phyloP scores from a whole-genome alignment of 2,329 filamentous ascomycete species.

The Aspergillus sp. region DNA sequence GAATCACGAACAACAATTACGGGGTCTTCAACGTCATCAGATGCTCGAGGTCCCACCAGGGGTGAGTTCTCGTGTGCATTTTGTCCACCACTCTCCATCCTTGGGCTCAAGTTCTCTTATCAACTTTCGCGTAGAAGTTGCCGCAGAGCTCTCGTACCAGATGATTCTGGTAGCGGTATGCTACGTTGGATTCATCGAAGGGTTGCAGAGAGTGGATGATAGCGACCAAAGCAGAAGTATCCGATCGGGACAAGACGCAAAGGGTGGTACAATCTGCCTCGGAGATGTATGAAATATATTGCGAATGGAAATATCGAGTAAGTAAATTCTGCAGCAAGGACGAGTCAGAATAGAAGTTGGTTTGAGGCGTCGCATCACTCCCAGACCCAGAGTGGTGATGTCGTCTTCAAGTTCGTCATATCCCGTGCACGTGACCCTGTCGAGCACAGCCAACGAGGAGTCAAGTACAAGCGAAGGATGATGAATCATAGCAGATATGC shows the following conservation, averaged over 20 bases:
- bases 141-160: not conserved
- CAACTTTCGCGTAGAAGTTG: not conserved
- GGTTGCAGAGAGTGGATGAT: not conserved
- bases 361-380: not conserved
- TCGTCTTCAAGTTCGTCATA: not conserved
- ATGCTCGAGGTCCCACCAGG: constrained; percentile 31
- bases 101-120: constrained; percentile 6
- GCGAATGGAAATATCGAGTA: not conserved
- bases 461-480: no score
- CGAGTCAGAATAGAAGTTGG: not conserved
- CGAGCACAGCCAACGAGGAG: no score
- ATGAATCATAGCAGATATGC: not conserved
- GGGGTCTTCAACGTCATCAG: constrained; percentile 24
- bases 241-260: not conserved
- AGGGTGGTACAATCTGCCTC: not conserved
- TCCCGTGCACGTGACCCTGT: not conserved
- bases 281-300: not conserved
- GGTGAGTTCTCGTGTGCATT: constrained; percentile 34
- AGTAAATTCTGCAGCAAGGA: not conserved
- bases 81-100: constrained; percentile 24
- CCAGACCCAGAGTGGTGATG: not conserved
- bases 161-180: not conserved
- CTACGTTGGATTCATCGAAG: not conserved
- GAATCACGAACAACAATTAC: constrained; percentile 19
- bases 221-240: not conserved